These are phyloP conservation scores for Gastrolobium villosum DNA, from an alignment of 306 rosid genomes.

Conservation along the genomic window DNA sequence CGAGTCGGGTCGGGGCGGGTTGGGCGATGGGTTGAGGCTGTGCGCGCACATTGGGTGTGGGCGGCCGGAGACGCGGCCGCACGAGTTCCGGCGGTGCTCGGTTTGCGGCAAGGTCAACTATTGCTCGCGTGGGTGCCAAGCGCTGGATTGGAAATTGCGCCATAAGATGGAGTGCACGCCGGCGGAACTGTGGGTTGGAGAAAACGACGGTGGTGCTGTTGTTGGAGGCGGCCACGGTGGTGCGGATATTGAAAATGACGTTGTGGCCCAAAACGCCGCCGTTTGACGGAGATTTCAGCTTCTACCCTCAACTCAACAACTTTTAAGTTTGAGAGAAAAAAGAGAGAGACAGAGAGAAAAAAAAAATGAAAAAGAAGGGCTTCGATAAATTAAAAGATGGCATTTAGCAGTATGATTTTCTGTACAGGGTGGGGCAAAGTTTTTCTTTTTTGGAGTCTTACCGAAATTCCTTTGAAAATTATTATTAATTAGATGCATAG, in stretches of 20 bases:
- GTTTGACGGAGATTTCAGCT: constrained; percentile 15
- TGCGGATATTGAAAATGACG: constrained; percentile 11
- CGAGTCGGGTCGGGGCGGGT: constrained; percentile 49
- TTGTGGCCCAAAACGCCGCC: constrained; percentile 21
- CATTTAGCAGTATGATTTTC: background rate
- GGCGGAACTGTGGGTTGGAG: constrained; percentile 46
- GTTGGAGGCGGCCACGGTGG: constrained; percentile 12
- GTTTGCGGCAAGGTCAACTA: constrained; percentile 85
- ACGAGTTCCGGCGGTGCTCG: constrained; percentile 90
- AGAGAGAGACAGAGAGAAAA: too few species aligned
- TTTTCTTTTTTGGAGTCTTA: background rate
- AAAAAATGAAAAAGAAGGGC: background rate
- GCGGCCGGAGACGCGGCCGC: constrained; percentile 80
- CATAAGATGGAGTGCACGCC: constrained; percentile 74
- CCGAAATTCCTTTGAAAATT: background rate
- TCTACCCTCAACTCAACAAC: background rate
- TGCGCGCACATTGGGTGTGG: constrained; percentile 85
- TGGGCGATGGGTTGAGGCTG: constrained; percentile 57
- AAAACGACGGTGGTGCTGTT: constrained; percentile 35
- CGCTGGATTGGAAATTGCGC: constrained; percentile 83
- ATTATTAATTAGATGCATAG: background rate
- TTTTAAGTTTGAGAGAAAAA: background rate
- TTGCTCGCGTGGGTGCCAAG: constrained; percentile 92
- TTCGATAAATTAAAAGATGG: background rate
- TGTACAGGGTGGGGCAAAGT: background rate